Base-by-base conservation (phyloP, 2,329 filamentous ascomycete species). In the Fusarium sp. region DNA sequence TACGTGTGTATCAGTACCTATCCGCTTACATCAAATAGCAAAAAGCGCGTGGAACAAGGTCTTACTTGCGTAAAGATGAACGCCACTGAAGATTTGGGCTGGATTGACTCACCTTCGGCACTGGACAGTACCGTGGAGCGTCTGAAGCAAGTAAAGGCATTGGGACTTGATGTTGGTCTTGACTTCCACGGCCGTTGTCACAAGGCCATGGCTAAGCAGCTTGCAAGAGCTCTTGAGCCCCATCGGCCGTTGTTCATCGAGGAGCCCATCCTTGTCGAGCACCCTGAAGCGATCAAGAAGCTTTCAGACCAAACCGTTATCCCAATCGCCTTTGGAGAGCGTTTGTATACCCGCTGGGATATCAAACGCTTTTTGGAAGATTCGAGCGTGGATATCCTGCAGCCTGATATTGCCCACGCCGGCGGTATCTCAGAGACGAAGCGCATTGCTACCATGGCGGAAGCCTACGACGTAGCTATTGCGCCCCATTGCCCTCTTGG, bases 101-200 rank as follows among this genome's bases (percentile, higher is more conserved):
- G 91, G 91, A 82, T 94, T 0, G 92, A 94, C 76, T 90, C 89
- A 1, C 91, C 91, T 0, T 80, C 83, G 0, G 83, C 83, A 0
- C 82, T 94, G 0, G 83, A 90, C 43, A 81, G 84, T 7, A 88
- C 86, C 43, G 87, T 93, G 4, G 86, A 91, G 58, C 83, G 91
- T 3, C 80, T 94, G 14, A 88, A 89, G 68, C 82, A 85, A 0
- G 91, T 94, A 11, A 92, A 91, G 74, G 82, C 83, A 0, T 78
- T 92, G 0, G 91, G 91, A 2, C 84, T 94, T 68, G 91, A 94
- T 56, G 91, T 85, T 0, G 92, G 88, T 3, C 83, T 94, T 24
- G 92, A 94, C 71, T 94, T 94, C 76, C 92, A 94, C 74, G 92
- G 91, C 4, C 86, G 91, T 10, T 81, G 93, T 1, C 91, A 94